Conservation (phyloP, 768 basidiomycete genomes). For the Erythrobasidium yunnanense region DNA sequence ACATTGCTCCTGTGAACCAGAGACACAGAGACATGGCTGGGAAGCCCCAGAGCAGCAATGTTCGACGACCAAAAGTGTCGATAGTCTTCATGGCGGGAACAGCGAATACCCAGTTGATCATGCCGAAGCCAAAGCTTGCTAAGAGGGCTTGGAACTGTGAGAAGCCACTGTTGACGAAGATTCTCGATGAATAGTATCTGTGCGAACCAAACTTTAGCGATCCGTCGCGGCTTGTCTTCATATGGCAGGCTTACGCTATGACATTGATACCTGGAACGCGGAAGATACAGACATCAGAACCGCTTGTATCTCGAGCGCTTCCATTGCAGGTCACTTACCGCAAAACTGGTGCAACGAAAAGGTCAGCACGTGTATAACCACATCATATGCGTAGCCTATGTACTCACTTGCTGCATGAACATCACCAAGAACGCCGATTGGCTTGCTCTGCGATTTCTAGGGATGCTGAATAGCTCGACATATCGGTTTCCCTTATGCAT, state of each 20-base stretch:
- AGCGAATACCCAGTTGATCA: slow-evolving; percentile 27
- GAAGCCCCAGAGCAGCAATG: slow-evolving; percentile 59
- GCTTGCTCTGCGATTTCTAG: slow-evolving; percentile 36
- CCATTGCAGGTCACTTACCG: no score
- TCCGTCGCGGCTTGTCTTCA: no score
- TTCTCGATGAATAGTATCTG: slow-evolving; percentile 28
- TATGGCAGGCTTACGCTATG: slow-evolving; percentile 4
- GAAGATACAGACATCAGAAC: no score
- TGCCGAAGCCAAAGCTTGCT: slow-evolving; percentile 25
- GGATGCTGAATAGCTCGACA: slow-evolving; percentile 44
- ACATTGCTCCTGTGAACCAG: slow-evolving; percentile 51
- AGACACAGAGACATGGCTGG: slow-evolving; percentile 68
- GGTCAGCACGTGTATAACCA: no score
- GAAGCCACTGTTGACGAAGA: slow-evolving; percentile 30
- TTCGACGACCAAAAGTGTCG: slow-evolving; percentile 58
- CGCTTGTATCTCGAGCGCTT: no score
- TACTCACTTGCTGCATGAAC: slow-evolving; percentile 30
- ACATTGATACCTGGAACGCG: slow-evolving; percentile 18
- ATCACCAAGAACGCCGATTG: not conserved
- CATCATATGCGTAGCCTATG: no score
- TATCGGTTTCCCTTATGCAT: slow-evolving; percentile 37
- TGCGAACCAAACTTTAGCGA: no score
- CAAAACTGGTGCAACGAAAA: no score
- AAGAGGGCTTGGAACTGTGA: slow-evolving; percentile 4
- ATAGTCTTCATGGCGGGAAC: slow-evolving; percentile 44